These are phyloP conservation scores for Mycena sanguinolenta DNA, from an alignment of 768 basidiomycete species.

Conservation along the genomic window DNA sequence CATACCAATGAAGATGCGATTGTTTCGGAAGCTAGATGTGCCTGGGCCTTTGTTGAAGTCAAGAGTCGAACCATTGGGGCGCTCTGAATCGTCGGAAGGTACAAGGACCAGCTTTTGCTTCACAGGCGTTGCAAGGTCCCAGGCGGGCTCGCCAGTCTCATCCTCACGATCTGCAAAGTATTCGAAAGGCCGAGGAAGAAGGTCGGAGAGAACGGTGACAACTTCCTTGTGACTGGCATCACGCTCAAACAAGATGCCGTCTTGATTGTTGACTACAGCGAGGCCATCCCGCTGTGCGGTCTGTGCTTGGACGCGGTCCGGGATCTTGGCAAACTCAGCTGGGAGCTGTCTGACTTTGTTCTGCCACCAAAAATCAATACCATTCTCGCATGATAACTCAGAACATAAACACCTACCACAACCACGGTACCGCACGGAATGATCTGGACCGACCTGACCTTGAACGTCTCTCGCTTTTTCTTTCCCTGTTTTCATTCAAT, in stretches of 20 bases:
- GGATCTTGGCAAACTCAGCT: neutral
- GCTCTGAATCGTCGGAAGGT: neutral
- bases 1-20: slow-evolving; percentile 6
- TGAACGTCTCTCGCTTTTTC: neutral
- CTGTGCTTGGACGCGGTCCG: slow-evolving; percentile 2
- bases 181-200: neutral
- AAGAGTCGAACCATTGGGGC: neutral
- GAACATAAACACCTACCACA: too few species aligned
- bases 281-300: neutral
- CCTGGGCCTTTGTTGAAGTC: slow-evolving; percentile 10
- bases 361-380: neutral
- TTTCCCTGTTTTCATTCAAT: neutral
- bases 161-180: neutral
- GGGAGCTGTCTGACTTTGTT: neutral
- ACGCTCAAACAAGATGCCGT: neutral
- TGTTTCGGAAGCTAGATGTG: neutral
- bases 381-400: neutral
- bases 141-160: neutral
- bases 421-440: neutral
- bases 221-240: slow-evolving; percentile 6
- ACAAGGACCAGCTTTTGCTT: neutral
- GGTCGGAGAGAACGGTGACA: neutral
- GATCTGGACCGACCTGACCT: neutral
- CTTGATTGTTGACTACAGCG: neutral
- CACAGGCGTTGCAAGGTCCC: neutral